Conservation (phyloP, 2,329 filamentous ascomycete genomes). For the Geoglossum cookeanum region DNA sequence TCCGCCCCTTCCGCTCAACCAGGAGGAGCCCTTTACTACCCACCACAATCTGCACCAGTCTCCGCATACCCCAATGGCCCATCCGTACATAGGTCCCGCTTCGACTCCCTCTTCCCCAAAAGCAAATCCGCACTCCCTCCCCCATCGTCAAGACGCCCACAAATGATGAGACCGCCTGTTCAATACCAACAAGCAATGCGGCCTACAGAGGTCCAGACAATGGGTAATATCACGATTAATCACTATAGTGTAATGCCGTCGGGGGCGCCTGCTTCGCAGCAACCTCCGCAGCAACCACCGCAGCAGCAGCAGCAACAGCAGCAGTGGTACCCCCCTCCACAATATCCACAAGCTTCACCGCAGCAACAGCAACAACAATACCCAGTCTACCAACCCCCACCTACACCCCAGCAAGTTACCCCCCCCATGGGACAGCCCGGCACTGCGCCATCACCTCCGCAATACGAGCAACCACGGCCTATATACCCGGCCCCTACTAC, state of each 20-base stretch:
- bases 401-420: not conserved
- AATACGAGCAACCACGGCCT: not conserved
- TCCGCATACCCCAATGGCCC: not conserved
- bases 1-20: not conserved
- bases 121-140: not conserved
- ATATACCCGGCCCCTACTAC: no score
- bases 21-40: not conserved
- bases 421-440: not conserved
- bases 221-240: not conserved
- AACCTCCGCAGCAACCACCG: not conserved
- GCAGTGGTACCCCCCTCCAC: not conserved
- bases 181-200: not conserved
- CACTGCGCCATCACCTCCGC: not conserved
- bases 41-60: not conserved
- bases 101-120: not conserved
- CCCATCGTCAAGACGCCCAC: not conserved
- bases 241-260: not conserved
- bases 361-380: not conserved
- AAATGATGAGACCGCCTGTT: not conserved
- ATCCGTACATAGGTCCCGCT: not conserved
- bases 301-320: not conserved
- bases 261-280: not conserved
- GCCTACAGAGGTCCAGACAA: not conserved
- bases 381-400: not conserved
- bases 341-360: no score